Base-by-base conservation (phyloP, 108 stramenopile species). In the Skeletonema grethae region DNA sequence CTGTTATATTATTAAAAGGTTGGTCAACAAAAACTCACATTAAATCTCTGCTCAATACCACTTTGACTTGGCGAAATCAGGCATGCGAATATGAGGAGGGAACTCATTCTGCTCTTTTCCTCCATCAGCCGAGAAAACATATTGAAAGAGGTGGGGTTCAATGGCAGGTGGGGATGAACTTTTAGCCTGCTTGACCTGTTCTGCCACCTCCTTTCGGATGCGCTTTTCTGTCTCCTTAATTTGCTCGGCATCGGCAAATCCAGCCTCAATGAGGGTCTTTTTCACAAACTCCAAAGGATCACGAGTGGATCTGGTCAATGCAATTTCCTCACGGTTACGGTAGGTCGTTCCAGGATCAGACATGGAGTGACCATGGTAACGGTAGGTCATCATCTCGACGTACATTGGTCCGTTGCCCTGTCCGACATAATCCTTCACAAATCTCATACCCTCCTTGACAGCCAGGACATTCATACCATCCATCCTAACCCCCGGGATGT, bases 341-440 rank as follows among this genome's bases (percentile, higher is more conserved):
- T 99, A 99, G 65, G 99, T 98, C 11, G 98, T 98, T 43, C 99
- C 99, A 7, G 99, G 99, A 85, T 99, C 99, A 46, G 94, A 95
- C 99, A 99, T 99, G 85, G 93, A 95, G 86, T 99, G 99, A 48
- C 99, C 99, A 79, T 99, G 99, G 97, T 99, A 99, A 61, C 99
- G 96, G 83, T 98, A 97, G 32, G 99, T 98, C 88, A 94, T 94
- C 87, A 95, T 90, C 85, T 99, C 99, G 28, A 99, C 85, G 82
- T 97, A 99, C 79, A 99, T 96, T 55, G 99, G 99, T 30, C 99
- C 99, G 58, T 99, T 98, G 53, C 99, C 99, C 25, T 73, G 65
- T n/a, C 88, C 94, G 67, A 89, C 94, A 55, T 69, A 92, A 15
- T 98, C 98, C 88, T 97, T 97, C 53, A 89, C 97, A 73, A 97